Evolutionary conservation across 495 filamentous ascomycete genomes (phyloP), one percentile per base, ranked within the genome.

Genomic region (Beverwykella pulmonaria): DNA sequence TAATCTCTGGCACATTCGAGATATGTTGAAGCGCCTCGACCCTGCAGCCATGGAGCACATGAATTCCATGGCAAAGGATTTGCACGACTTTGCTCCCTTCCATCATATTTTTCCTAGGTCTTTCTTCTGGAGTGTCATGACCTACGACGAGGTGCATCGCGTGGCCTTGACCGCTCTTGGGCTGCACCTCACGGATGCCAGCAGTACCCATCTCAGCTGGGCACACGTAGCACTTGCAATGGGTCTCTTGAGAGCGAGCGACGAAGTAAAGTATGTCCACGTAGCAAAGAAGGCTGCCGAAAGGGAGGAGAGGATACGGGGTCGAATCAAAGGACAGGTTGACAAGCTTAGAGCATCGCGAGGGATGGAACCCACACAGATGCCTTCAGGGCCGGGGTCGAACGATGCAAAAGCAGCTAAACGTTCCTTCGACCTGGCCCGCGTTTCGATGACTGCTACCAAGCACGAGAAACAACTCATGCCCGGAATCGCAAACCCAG

Each of bases 391-490:
- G 26, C 19, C 9, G 14, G 55, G 29, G 12, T n/a, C 36, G 10
- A 10, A n/a, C 0, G 14, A 30, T 34, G 23, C 1, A 27, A 14
- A 7, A 15, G 59, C 15, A 25, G 41, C 26, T 1, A 27, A 39
- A 5, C 56, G 22, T 25, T 14, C 29, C 15, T 10, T 34, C 27
- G 58, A 66, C 23, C 27, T 64, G 68, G 41, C 77, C 7, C 49
- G 44, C 25, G 47, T 68, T n/a, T 23, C 23, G 12, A n/a, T 9
- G 14, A 68, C 59, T 20, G 69, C 69, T 22, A 91, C 87, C 63
- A 74, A 81, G 6, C 84, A 96, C 70, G 94, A 98, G 77, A 92
- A 92, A 75, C 88, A 87, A 65, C 80, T 98, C 1, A 76, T 96
- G 20, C 85, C 84, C 39, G 92, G 94, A 12, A 86, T 98, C 0